phyloP scores from a whole-genome alignment of 1,284 basidiomycete genomes.

The Moesziomyces globuligerus region DNA sequence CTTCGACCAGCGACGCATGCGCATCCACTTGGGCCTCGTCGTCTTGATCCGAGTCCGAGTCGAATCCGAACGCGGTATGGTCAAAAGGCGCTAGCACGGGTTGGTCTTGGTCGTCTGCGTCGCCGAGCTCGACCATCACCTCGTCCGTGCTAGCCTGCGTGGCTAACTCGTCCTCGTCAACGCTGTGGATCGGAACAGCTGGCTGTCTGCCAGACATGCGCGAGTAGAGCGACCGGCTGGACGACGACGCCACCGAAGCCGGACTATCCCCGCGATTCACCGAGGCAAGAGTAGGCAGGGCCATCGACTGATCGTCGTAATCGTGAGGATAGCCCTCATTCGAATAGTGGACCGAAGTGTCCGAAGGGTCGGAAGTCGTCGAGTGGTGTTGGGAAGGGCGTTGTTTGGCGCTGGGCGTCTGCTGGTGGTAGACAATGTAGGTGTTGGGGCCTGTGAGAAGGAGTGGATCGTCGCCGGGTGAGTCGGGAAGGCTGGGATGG shows the following conservation, averaged over 20 bases:
- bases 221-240: constrained; percentile 19
- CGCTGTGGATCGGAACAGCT: neutral
- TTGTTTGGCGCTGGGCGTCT: constrained; percentile 23
- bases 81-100: constrained; percentile 8
- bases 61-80: constrained; percentile 30
- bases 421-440: constrained; percentile 28
- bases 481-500: constrained; percentile 37
- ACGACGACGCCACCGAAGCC: constrained; percentile 4
- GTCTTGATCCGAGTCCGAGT: constrained; percentile 29
- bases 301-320: constrained; percentile 16
- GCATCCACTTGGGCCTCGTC: constrained; percentile 1
- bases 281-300: constrained; percentile 4
- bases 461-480: constrained; percentile 49
- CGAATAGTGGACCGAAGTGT: no score
- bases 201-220: constrained; percentile 36
- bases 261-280: constrained; percentile 16
- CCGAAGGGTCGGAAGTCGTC: no score
- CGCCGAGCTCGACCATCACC: neutral
- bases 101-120: constrained; percentile 5
- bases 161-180: constrained; percentile 5
- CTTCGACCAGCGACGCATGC: neutral
- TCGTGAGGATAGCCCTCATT: no score
- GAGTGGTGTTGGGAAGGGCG: constrained; percentile 1
- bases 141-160: neutral
- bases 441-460: constrained; percentile 41